These are phyloP conservation scores for Trichosporon sp. DNA, from an alignment of 1,284 basidiomycete species.

Conservation along the genomic window DNA sequence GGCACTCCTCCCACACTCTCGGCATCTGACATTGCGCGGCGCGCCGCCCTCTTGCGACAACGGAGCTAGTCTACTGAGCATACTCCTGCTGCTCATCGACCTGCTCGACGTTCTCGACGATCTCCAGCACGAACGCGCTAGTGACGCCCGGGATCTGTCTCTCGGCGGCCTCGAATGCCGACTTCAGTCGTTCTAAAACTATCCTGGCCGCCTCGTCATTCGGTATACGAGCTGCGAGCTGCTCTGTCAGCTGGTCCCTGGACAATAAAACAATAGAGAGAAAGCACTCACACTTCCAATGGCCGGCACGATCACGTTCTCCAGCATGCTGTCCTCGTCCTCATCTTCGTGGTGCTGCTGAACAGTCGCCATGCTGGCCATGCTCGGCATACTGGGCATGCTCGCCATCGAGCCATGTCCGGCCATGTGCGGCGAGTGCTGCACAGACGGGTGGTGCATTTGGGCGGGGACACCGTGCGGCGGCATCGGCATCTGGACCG, in stretches of 20 bases:
- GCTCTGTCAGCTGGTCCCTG: neutral
- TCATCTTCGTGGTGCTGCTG: conserved; percentile 51
- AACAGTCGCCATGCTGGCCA: conserved; percentile 26
- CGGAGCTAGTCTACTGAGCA: neutral
- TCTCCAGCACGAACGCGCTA: conserved; percentile 52
- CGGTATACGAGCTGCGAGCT: conserved; percentile 84
- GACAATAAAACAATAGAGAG: neutral
- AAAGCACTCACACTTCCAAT: conserved; percentile 71
- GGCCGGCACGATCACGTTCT: conserved; percentile 88
- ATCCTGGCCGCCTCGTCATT: conserved; percentile 80
- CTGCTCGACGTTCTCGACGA: conserved; percentile 53
- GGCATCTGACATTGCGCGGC: neutral
- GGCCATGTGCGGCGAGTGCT: conserved; percentile 52
- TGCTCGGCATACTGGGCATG: conserved; percentile 2
- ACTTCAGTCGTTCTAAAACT: conserved; percentile 73
- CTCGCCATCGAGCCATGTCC: conserved; percentile 22
- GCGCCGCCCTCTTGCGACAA: neutral
- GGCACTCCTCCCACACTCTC: neutral
- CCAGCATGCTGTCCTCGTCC: conserved; percentile 80
- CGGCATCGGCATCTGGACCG: conserved; percentile 12
- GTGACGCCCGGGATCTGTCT: conserved; percentile 58
- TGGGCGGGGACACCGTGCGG: conserved; percentile 2
- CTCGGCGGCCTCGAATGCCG: conserved; percentile 88
- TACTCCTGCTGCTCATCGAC: conserved; percentile 38
- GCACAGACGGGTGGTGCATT: conserved; percentile 55